These are phyloP conservation scores for Fragaria iinumae DNA, from an alignment of 306 rosid genomes.

Conservation along the genomic window DNA sequence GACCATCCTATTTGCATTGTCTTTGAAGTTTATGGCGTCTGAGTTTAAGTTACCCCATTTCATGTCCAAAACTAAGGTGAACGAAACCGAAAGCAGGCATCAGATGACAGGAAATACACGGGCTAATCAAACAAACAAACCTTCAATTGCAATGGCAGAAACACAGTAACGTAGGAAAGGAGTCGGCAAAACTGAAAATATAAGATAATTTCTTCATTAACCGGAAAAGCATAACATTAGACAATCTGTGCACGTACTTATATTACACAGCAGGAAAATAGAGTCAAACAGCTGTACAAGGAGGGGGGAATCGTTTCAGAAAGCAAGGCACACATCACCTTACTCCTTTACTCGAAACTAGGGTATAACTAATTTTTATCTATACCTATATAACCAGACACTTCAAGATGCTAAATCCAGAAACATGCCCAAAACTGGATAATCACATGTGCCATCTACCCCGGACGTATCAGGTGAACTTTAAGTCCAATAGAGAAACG, in stretches of 20 bases:
- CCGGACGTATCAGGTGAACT: slow-evolving; percentile 26
- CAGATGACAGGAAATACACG: not conserved
- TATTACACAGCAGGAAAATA: slow-evolving; percentile 32
- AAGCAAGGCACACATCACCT: slow-evolving; percentile 36
- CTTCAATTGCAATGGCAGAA: not conserved
- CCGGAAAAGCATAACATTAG: slow-evolving; percentile 1
- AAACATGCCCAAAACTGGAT: slow-evolving; percentile 51
- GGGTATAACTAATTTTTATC: slow-evolving; percentile 26
- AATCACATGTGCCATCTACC: slow-evolving; percentile 41
- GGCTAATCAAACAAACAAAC: not conserved
- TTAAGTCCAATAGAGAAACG: slow-evolving; percentile 16
- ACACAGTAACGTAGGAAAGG: not conserved
- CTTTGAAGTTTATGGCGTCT: not conserved
- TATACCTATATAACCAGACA: slow-evolving; percentile 24
- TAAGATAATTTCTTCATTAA: not conserved
- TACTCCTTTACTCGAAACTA: slow-evolving; percentile 30
- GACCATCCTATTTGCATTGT: not conserved
- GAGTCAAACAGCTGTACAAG: slow-evolving; percentile 37
- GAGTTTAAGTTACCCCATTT: not conserved
- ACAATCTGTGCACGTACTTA: slow-evolving; percentile 39
- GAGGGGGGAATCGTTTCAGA: slow-evolving; percentile 27
- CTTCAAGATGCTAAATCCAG: slow-evolving; percentile 39
- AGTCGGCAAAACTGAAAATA: not conserved
- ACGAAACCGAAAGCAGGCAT: not conserved
- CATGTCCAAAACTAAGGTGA: not conserved